Conservation (phyloP, 805 yeast species). For the Ogataea nitratoaversa region DNA sequence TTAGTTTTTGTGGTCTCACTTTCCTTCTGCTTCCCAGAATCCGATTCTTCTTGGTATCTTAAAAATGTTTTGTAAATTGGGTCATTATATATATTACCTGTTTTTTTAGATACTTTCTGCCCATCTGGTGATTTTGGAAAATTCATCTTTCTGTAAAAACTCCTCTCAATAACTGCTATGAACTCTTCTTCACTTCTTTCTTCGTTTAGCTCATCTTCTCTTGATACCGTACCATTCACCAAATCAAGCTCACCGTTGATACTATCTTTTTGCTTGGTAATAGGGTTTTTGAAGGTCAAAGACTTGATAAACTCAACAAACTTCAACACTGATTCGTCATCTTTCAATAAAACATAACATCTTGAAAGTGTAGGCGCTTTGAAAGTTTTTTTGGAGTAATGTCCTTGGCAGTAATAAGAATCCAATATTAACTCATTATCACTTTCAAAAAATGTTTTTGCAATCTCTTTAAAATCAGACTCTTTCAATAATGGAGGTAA, state of each 20-base stretch:
- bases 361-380: constrained; percentile 38
- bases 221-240: no score
- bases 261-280: neutral
- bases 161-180: constrained; percentile 33
- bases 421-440: constrained; percentile 7
- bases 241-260: neutral
- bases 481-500: constrained; percentile 39
- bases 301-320: constrained; percentile 26
- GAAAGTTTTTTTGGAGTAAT: constrained; percentile 34
- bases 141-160: constrained; percentile 32
- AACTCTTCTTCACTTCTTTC: constrained; percentile 20
- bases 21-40: neutral
- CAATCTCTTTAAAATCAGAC: constrained; percentile 25
- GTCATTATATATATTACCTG: constrained; percentile 9
- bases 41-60: constrained; percentile 1
- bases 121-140: neutral
- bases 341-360: constrained; percentile 36
- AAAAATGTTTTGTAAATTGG: constrained; percentile 12
- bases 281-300: constrained; percentile 24
- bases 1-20: neutral
- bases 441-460: constrained; percentile 7
- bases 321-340: constrained; percentile 21
- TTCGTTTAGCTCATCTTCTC: constrained; percentile 19
- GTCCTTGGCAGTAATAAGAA: constrained; percentile 40
- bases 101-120: constrained; percentile 3